Evolutionary conservation across 192 early-diverging fungal genomes (phyloP), one percentile per base, ranked within the genome.

Genomic region (Linnemannia hyalina): DNA sequence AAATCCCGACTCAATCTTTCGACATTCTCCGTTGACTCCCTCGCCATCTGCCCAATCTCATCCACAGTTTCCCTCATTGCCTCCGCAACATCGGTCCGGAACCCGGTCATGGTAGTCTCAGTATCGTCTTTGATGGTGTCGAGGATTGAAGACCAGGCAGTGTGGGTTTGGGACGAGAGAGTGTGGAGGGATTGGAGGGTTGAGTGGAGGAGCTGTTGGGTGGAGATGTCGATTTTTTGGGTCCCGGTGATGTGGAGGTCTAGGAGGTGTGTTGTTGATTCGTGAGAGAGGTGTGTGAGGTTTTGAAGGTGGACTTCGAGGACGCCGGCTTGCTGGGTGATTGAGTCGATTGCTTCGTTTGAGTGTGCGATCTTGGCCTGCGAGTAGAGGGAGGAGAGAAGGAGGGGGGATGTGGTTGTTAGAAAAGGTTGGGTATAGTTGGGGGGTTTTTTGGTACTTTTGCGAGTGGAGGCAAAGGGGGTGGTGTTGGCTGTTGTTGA

Each of bases 1-100:
- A 82, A 38, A n/a, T 69, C 55, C 3, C 22, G 7, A 13, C 77
- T 82, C 22, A 82, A 76, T 23, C 77, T 38, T 3, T 77, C 71
- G 7, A 82, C n/a, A 29, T 74, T 35, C 29, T 77, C 71, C 35
- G 73, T 70, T 4, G 81, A 77, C n/a, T 76, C 75, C 1, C 23
- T 36, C n/a, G 60, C 75, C 35, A 68, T 47, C 40, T 36, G 6
- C 38, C 29, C 75, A 76, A 76, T 68, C 38, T 68, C 60, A 5
- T 7, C 36, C 15, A 41, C 75, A 29, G 60, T 44, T 23, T 29
- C 74, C 2, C 46, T 63, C 32, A 81, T 0, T 18, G 52, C 68
- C 15, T 41, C 3, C 3, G 80, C n/a, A 1, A 81, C 22, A 3
- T 41, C 73, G 5, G 38, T 26, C 16, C 47, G 80, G 18, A 81